phyloP scores from a whole-genome alignment of 192 early-diverging fungal genomes.

The Backusella psychrophila region DNA sequence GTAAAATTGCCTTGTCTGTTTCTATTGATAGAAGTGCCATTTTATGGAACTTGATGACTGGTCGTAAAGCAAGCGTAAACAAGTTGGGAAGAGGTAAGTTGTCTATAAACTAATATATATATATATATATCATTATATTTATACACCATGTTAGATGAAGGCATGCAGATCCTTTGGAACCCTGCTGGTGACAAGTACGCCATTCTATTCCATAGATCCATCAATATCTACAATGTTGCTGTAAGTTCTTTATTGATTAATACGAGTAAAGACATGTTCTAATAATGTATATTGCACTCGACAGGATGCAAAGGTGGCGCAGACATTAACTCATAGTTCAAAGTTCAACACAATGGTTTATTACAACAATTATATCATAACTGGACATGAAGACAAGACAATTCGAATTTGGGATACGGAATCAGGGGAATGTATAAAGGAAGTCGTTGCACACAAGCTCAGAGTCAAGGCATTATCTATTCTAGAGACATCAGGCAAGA shows the following conservation, averaged over 20 bases:
- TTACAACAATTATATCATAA: constrained; percentile 49
- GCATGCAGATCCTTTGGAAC: constrained; percentile 54
- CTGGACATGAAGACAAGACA: constrained; percentile 61
- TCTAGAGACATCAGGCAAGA: constrained; percentile 8
- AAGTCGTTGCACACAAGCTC: constrained; percentile 42
- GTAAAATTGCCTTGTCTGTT: constrained; percentile 90
- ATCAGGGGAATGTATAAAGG: constrained; percentile 43
- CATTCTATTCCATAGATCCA: constrained; percentile 53
- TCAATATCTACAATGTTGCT: constrained; percentile 54
- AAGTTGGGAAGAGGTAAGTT: constrained; percentile 45
- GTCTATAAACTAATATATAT: neutral
- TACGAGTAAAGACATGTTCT: neutral
- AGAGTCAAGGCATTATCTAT: constrained; percentile 43
- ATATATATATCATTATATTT: no score
- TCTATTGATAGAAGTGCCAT: constrained; percentile 65
- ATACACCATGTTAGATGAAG: constrained; percentile 35
- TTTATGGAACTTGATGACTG: constrained; percentile 78
- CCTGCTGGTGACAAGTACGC: constrained; percentile 53
- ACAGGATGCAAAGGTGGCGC: constrained; percentile 32
- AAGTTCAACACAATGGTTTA: constrained; percentile 36
- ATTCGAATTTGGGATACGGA: constrained; percentile 50
- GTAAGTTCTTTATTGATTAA: constrained; percentile 37
- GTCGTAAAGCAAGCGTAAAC: constrained; percentile 60
- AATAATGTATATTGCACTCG: neutral
- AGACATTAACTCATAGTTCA: constrained; percentile 34